Evolutionary conservation across 2,329 filamentous ascomycete genomes (phyloP).

Genomic region (Fusarium sp.): DNA sequence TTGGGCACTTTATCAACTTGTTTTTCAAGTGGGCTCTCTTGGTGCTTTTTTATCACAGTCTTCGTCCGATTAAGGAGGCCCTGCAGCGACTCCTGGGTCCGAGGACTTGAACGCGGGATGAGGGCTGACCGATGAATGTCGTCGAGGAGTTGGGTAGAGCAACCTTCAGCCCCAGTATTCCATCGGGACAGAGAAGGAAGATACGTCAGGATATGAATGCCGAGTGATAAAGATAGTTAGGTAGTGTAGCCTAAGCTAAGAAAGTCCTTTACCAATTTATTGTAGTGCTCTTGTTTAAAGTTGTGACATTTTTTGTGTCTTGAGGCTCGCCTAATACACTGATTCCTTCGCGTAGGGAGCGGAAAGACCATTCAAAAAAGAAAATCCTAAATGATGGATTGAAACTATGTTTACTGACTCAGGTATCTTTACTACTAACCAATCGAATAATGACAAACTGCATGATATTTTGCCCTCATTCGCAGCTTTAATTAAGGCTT

Average conservation of each 20-base stretch:
- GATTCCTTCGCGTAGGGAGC: too few species aligned
- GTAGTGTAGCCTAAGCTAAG: not conserved
- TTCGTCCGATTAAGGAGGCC: not conserved
- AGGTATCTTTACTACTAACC: fast-evolving
- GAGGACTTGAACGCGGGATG: fast-evolving
- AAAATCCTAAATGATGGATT: too few species aligned
- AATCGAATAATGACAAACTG: too few species aligned
- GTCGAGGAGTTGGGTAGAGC: not conserved
- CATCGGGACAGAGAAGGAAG: fast-evolving
- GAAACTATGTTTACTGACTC: fast-evolving
- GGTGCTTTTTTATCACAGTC: too few species aligned
- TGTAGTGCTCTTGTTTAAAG: fast-evolving
- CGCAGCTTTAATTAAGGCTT: not conserved
- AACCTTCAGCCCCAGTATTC: fast-evolving
- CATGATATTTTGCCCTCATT: fast-evolving
- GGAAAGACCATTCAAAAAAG: too few species aligned
- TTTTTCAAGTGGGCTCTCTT: not conserved
- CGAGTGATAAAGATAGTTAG: fast-evolving
- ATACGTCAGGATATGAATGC: fast-evolving
- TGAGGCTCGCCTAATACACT: too few species aligned
- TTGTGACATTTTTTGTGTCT: fast-evolving
- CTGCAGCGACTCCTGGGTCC: not conserved
- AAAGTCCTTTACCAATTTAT: not conserved
- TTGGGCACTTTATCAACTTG: not conserved
- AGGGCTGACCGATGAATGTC: fast-evolving